These are phyloP conservation scores for Rosa rugosa DNA, from an alignment of 306 rosid species.

Conservation along the genomic window DNA sequence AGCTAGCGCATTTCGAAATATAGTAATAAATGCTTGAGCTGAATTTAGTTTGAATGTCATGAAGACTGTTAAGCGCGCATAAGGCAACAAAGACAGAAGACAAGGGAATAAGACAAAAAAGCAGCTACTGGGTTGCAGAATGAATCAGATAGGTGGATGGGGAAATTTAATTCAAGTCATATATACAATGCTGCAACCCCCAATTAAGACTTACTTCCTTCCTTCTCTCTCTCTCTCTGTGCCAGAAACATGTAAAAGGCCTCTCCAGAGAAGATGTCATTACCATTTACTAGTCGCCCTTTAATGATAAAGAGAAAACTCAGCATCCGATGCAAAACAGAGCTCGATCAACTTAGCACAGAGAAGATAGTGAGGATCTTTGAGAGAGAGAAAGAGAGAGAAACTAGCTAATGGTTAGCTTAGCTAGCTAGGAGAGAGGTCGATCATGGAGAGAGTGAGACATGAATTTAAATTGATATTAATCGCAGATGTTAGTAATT, in stretches of 20 bases:
- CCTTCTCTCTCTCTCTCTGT: slow-evolving; percentile 1
- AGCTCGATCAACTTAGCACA: not conserved
- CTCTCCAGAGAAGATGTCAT: slow-evolving; percentile 45
- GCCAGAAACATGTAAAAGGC: slow-evolving; percentile 45
- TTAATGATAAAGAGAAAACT: slow-evolving; percentile 11
- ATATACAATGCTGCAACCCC: slow-evolving; percentile 8
- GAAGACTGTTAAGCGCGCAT: slow-evolving; percentile 21
- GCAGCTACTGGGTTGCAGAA: slow-evolving; percentile 13
- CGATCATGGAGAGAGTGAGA: not conserved
- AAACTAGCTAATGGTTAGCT: too few species aligned
- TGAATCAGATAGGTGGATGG: slow-evolving; percentile 34
- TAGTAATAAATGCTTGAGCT: slow-evolving; percentile 22
- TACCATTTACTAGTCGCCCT: slow-evolving; percentile 37
- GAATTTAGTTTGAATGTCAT: slow-evolving; percentile 18
- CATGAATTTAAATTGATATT: slow-evolving; percentile 7
- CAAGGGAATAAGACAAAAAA: slow-evolving; percentile 40
- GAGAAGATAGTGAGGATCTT: slow-evolving; percentile 14
- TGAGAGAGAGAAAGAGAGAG: not conserved
- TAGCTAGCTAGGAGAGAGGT: not conserved
- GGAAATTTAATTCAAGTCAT: slow-evolving; percentile 22
- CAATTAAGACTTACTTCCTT: not conserved
- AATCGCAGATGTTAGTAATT: slow-evolving; percentile 8
- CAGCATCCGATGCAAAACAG: slow-evolving; percentile 35
- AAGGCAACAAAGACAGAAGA: slow-evolving; percentile 34
- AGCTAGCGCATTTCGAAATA: not conserved